Conservation (phyloP, 1,284 basidiomycete genomes). For the Macrocybe sp. region DNA sequence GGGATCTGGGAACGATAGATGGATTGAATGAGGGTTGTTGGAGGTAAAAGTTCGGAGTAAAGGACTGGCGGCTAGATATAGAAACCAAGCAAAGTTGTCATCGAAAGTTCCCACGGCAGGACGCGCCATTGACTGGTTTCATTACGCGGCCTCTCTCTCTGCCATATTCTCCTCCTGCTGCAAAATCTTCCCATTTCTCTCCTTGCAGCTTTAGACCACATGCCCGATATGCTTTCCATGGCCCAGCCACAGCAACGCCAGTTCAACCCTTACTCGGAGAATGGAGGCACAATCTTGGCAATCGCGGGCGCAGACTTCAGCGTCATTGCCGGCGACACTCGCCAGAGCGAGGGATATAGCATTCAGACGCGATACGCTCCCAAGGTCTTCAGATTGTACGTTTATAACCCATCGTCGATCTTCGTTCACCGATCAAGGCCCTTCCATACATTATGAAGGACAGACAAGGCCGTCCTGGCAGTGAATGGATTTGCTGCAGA, state of each 20-base stretch:
- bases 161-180: constrained; percentile 4
- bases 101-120: constrained; percentile 25
- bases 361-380: constrained; percentile 97
- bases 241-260: constrained; percentile 50
- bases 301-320: constrained; percentile 90
- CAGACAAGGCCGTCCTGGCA: constrained; percentile 88
- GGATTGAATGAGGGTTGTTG: constrained; percentile 3
- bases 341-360: constrained; percentile 90
- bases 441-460: constrained; percentile 42
- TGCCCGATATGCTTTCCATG: constrained; percentile 27
- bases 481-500: constrained; percentile 96
- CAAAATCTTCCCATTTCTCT: constrained; percentile 2
- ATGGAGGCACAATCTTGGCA: constrained; percentile 92
- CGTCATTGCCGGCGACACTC: constrained; percentile 91
- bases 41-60: constrained; percentile 23
- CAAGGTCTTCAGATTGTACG: constrained; percentile 81
- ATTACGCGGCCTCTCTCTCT: constrained; percentile 28
- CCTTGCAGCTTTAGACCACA: constrained; percentile 8
- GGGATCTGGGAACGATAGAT: background rate
- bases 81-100: background rate
- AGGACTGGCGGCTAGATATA: background rate
- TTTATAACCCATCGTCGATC: constrained; percentile 4
- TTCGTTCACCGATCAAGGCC: constrained; percentile 4
- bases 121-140: constrained; percentile 23
- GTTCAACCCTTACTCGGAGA: constrained; percentile 88